Evolutionary conservation across 495 filamentous ascomycete genomes (phyloP).

Genomic region (Darksidea phi): DNA sequence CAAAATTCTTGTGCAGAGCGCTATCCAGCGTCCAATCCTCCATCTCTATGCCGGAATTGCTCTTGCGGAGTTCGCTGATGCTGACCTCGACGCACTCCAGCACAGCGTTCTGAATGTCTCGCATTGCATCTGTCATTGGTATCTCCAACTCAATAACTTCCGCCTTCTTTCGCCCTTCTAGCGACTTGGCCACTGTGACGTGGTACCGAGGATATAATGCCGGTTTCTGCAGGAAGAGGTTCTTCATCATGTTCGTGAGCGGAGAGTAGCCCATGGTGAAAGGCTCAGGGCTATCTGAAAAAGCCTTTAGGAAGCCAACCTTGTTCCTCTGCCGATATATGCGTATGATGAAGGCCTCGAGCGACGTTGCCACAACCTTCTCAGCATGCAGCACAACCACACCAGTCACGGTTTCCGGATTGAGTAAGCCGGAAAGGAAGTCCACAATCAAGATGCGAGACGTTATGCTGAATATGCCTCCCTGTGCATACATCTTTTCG

Average conservation of each 20-base stretch:
- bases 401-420: constrained; percentile 83
- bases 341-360: constrained; percentile 92
- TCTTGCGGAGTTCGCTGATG: constrained; percentile 85
- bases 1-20: constrained; percentile 89
- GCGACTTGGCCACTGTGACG: constrained; percentile 76
- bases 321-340: constrained; percentile 94
- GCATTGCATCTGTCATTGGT: constrained; percentile 94
- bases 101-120: constrained; percentile 86
- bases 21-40: constrained; percentile 97
- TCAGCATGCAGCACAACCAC: constrained; percentile 88
- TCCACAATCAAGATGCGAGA: constrained; percentile 94
- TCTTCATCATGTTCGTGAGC: constrained; percentile 85
- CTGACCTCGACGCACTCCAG: constrained; percentile 96
- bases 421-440: constrained; percentile 75
- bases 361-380: constrained; percentile 77
- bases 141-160: constrained; percentile 97
- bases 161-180: constrained; percentile 88
- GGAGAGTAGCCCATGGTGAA: constrained; percentile 90
- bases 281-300: constrained; percentile 90
- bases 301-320: constrained; percentile 89
- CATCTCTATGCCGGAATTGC: constrained; percentile 87
- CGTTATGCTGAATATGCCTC: constrained; percentile 94
- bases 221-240: constrained; percentile 83
- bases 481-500: constrained; percentile 84
- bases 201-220: constrained; percentile 96